phyloP scores from a whole-genome alignment of 2,329 filamentous ascomycete genomes.

The Colletotrichum abscissum region DNA sequence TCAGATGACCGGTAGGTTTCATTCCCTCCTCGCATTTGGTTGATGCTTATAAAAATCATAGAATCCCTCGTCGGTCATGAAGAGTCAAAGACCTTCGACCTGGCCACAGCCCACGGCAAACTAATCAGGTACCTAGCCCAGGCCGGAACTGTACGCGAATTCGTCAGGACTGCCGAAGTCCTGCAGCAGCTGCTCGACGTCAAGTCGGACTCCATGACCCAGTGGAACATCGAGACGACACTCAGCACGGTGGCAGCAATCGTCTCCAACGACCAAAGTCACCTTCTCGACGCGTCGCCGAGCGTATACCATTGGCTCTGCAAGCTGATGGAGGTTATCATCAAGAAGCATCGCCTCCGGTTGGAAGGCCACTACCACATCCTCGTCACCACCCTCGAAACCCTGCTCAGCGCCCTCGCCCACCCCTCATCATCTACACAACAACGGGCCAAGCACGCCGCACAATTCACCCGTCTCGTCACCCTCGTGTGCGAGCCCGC shows the following conservation, averaged over 20 bases:
- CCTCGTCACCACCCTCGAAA: slow-evolving; percentile 63
- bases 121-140: slow-evolving; percentile 48
- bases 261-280: slow-evolving; percentile 38
- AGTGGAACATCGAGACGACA: slow-evolving; percentile 68
- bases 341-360: slow-evolving; percentile 70
- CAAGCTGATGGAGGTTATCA: slow-evolving; percentile 65
- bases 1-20: slow-evolving; percentile 50
- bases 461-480: slow-evolving; percentile 64
- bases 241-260: slow-evolving; percentile 56
- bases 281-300: slow-evolving; percentile 43
- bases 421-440: slow-evolving; percentile 43
- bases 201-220: slow-evolving; percentile 61
- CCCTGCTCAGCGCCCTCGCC: slow-evolving; percentile 66
- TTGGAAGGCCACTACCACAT: slow-evolving; percentile 72
- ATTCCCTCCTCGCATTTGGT: not conserved
- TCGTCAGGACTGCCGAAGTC: slow-evolving; percentile 53
- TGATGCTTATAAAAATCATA: not conserved
- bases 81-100: slow-evolving; percentile 45
- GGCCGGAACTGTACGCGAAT: slow-evolving; percentile 45
- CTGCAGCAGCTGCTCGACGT: slow-evolving; percentile 61
- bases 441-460: slow-evolving; percentile 55
- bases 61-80: slow-evolving; percentile 25
- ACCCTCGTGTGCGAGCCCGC: slow-evolving; percentile 71
- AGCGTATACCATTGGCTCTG: slow-evolving; percentile 60
- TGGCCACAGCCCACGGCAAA: slow-evolving; percentile 55